phyloP scores from a whole-genome alignment of 2,329 filamentous ascomycete genomes.

The Sclerotinia sclerotiorum region DNA sequence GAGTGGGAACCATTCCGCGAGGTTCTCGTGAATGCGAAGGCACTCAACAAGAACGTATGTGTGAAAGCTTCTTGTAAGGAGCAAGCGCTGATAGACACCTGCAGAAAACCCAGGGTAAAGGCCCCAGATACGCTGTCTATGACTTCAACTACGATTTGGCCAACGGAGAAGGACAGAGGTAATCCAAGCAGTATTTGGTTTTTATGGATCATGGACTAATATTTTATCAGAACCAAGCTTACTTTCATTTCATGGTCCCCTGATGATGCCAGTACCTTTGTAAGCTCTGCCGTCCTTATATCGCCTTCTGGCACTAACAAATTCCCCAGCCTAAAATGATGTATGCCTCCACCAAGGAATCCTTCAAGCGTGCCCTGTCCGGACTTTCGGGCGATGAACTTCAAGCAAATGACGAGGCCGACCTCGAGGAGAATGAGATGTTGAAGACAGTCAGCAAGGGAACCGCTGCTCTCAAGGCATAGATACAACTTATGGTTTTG shows the following conservation, averaged over 20 bases:
- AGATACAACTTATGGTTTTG: slow-evolving; percentile 15
- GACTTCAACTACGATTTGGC: slow-evolving; percentile 77
- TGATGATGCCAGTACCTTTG: slow-evolving; percentile 74
- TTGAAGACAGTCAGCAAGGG: slow-evolving; percentile 65
- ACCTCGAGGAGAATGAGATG: slow-evolving; percentile 75
- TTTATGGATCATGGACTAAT: slow-evolving; percentile 27
- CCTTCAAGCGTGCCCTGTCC: slow-evolving; percentile 75
- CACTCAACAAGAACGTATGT: slow-evolving; percentile 67
- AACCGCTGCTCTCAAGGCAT: slow-evolving; percentile 21
- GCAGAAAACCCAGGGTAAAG: slow-evolving; percentile 60
- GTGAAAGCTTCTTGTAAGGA: not conserved
- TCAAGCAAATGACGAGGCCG: slow-evolving; percentile 80
- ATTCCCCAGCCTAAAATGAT: slow-evolving; percentile 74
- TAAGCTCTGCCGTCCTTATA: slow-evolving; percentile 28
- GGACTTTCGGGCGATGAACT: slow-evolving; percentile 69
- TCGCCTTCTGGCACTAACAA: not conserved
- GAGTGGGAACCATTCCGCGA: slow-evolving; percentile 75
- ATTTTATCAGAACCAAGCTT: slow-evolving; percentile 65
- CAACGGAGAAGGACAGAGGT: slow-evolving; percentile 71
- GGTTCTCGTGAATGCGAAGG: slow-evolving; percentile 71
- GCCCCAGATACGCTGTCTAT: slow-evolving; percentile 81
- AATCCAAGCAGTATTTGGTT: slow-evolving; percentile 39
- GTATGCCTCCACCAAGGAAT: slow-evolving; percentile 86
- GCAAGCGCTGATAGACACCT: slow-evolving; percentile 20
- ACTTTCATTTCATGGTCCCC: slow-evolving; percentile 78